Evolutionary conservation across 2,329 filamentous ascomycete genomes (phyloP), one percentile per base, ranked within the genome.

Genomic region (Microdochium bolleyi): DNA sequence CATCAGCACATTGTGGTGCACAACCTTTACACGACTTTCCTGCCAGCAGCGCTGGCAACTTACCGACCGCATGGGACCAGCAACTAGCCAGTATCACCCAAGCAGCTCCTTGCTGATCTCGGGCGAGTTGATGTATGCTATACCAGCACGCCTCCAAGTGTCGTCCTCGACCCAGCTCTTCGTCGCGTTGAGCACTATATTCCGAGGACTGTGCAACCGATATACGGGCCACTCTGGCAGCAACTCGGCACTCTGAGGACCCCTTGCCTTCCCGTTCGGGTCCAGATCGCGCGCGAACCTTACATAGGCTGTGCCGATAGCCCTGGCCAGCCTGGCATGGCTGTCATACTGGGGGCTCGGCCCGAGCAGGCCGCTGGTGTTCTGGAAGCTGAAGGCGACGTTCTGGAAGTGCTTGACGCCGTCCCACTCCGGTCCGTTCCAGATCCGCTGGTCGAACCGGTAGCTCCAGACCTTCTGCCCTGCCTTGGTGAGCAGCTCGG

Each of bases 311-410:
- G 67, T 61, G 1, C 71, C 72, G 16, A 75, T 70, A 5, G 61
- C 62, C 37, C 60, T 59, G 5, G 71, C 69, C 13, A 73, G 56
- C 41, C 54, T 54, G 11, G 54, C 57, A 44, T 75, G 68, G 22
- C 60, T 64, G 49, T 75, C 70, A 30, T 69, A 73, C 50, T 67
- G 55, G 0, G 74, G 74, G 22, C 73, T 67, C 0, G 74, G 70
- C 0, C 74, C 74, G n/a, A 78, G 61, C 24, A 71, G 54, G 0
- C 75, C 75, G 1, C 68, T 70, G 48, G 77, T 75, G 52, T 78
- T 78, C 59, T 78, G 73, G 60, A 79, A 78, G 55, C 69, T 73
- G 58, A 74, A 78, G 2, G 73, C 73, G 1, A 63, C 75, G 49
- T 78, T 77, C 57, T 69, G 67, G 51, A 77, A 77, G 55, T 79